These are phyloP conservation scores for Xanthoconium separans DNA, from an alignment of 1,284 basidiomycete genomes.

Conservation along the genomic window DNA sequence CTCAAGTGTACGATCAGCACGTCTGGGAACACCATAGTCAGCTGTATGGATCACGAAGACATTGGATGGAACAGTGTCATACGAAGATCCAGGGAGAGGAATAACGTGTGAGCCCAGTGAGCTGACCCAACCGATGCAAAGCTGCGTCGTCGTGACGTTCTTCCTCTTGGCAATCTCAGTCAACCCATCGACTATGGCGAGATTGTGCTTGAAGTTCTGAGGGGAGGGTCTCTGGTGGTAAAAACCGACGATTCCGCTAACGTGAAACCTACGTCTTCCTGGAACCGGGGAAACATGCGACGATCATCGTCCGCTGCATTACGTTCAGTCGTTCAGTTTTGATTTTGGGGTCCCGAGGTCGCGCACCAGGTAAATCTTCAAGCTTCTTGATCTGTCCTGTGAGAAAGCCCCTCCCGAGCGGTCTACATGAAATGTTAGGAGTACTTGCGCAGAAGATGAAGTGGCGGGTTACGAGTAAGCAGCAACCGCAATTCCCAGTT, in stretches of 20 bases:
- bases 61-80: slow-evolving; percentile 1
- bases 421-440: slow-evolving; percentile 30
- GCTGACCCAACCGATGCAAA: slow-evolving; percentile 60
- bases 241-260: not conserved
- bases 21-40: slow-evolving; percentile 10
- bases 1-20: slow-evolving; percentile 22
- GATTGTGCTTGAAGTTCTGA: slow-evolving; percentile 49
- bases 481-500: slow-evolving; percentile 50
- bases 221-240: slow-evolving; percentile 1
- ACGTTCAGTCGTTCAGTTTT: not conserved
- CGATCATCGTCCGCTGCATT: slow-evolving; percentile 27
- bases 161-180: slow-evolving; percentile 46
- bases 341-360: not conserved
- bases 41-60: not conserved
- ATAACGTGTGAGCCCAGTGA: slow-evolving; percentile 28
- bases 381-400: slow-evolving; percentile 47
- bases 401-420: slow-evolving; percentile 59
- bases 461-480: slow-evolving; percentile 47
- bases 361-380: slow-evolving; percentile 41
- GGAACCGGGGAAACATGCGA: slow-evolving; percentile 24
- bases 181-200: slow-evolving; percentile 49
- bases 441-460: not conserved
- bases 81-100: slow-evolving; percentile 31
- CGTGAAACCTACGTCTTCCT: slow-evolving; percentile 25
- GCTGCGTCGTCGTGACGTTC: slow-evolving; percentile 51